These are phyloP conservation scores for Cordyceps cicadae DNA, from an alignment of 2,329 filamentous ascomycete genomes.

Conservation along the genomic window DNA sequence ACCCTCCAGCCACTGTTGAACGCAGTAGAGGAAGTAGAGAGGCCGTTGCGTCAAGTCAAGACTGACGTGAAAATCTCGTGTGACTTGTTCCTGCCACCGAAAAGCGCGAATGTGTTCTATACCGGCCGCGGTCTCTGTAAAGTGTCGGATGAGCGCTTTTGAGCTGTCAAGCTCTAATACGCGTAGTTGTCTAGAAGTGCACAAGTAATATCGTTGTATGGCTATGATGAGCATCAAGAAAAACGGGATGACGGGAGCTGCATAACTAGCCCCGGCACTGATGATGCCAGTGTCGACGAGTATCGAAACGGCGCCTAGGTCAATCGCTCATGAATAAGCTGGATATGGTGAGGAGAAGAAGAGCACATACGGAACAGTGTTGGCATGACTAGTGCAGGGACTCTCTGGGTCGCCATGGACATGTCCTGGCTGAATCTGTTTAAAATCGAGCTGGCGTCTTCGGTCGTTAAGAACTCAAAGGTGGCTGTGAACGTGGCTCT, in stretches of 20 bases:
- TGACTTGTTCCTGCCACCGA: constrained; percentile 38
- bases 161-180: constrained; percentile 28
- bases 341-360: not conserved
- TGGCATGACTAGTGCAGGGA: not conserved
- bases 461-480: not conserved
- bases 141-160: constrained; percentile 24
- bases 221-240: constrained; percentile 18
- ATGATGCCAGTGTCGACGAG: constrained; percentile 16
- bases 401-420: not conserved
- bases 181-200: constrained; percentile 28
- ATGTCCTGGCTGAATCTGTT: constrained; percentile 4
- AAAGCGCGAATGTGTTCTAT: constrained; percentile 45
- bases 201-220: constrained; percentile 25
- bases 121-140: constrained; percentile 37
- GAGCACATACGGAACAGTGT: not conserved
- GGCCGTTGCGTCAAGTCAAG: constrained; percentile 45
- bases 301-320: constrained; percentile 17
- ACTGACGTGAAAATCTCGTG: constrained; percentile 33
- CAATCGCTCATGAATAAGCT: not conserved
- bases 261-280: constrained; percentile 19
- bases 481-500: not conserved
- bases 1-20: constrained; percentile 47
- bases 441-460: not conserved
- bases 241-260: constrained; percentile 22
- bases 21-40: constrained; percentile 44